Evolutionary conservation across 2,329 filamentous ascomycete species (phyloP).

Genomic region (Penicillium capsulatum): DNA sequence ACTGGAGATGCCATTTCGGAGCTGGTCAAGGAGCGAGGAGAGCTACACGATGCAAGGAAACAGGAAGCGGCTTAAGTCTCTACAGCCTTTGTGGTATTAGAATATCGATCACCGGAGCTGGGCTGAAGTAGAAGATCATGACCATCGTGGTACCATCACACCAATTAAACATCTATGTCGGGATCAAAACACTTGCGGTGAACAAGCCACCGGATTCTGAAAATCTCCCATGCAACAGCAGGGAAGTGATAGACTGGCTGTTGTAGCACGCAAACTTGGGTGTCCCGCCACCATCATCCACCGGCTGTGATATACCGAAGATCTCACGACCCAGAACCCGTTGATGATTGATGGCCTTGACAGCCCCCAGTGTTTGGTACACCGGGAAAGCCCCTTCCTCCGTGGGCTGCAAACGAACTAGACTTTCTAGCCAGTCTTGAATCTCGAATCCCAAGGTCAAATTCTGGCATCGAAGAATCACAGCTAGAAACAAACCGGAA

Average conservation of each 20-base stretch:
- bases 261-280: slow-evolving; percentile 25
- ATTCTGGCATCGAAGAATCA: slow-evolving; percentile 19
- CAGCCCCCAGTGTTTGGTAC: slow-evolving; percentile 21
- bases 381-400: slow-evolving; percentile 25
- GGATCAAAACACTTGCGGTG: too few species aligned
- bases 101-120: too few species aligned
- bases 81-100: too few species aligned
- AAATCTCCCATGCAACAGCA: slow-evolving; percentile 21
- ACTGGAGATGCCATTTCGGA: slow-evolving; percentile 30
- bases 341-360: slow-evolving; percentile 19
- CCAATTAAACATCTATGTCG: too few species aligned
- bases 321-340: slow-evolving; percentile 15
- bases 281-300: slow-evolving; percentile 21
- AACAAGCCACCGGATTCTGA: slow-evolving; percentile 8
- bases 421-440: slow-evolving; percentile 17
- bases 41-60: slow-evolving; percentile 15
- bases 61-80: too few species aligned
- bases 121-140: too few species aligned
- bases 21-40: slow-evolving; percentile 18
- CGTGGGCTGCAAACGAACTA: slow-evolving; percentile 18
- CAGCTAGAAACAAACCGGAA: slow-evolving; percentile 21
- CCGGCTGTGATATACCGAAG: slow-evolving; percentile 15
- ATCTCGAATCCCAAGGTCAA: slow-evolving; percentile 12
- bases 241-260: slow-evolving; percentile 19
- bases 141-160: too few species aligned